phyloP scores from a whole-genome alignment of 805 yeast species.

The Metschnikowia kunwiensis region DNA sequence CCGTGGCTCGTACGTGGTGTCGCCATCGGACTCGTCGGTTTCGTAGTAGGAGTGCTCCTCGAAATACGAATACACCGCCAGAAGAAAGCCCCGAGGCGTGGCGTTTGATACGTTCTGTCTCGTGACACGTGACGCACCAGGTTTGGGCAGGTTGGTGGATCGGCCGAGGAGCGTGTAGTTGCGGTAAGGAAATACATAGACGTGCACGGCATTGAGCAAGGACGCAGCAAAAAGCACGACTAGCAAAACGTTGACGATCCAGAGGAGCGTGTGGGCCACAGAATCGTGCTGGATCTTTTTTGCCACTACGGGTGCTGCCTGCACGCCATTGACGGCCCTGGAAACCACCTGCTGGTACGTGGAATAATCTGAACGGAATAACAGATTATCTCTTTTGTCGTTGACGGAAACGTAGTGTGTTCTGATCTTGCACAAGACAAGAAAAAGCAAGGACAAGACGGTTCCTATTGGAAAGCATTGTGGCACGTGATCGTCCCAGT shows the following conservation, averaged over 20 bases:
- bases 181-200: slow-evolving; percentile 20
- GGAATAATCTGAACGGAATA: slow-evolving; percentile 35
- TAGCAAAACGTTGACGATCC: slow-evolving; percentile 18
- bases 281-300: slow-evolving; percentile 8
- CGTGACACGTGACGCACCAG: slow-evolving; percentile 27
- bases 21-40: slow-evolving; percentile 21
- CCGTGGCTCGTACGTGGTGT: slow-evolving; percentile 21
- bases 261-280: slow-evolving; percentile 14
- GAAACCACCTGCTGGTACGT: slow-evolving; percentile 31
- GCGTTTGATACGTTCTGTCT: slow-evolving; percentile 14
- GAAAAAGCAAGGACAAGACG: slow-evolving; percentile 18
- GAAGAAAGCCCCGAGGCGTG: slow-evolving; percentile 13
- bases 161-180: slow-evolving; percentile 34
- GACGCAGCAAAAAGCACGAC: slow-evolving; percentile 17
- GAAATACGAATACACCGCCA: slow-evolving; percentile 13
- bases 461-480: slow-evolving; percentile 34
- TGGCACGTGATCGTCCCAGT: slow-evolving; percentile 39
- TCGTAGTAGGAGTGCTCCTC: slow-evolving; percentile 18
- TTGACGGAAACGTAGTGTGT: slow-evolving; percentile 26
- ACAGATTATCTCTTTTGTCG: slow-evolving; percentile 27
- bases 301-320: slow-evolving; percentile 1
- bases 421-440: slow-evolving; percentile 23
- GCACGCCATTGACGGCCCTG: slow-evolving; percentile 16
- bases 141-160: slow-evolving; percentile 16
- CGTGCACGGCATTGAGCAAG: slow-evolving; percentile 17